Evolutionary conservation across 805 yeast species (phyloP), one percentile per base, ranked within the genome.

Genomic region (Teunomyces lycoperdinae): DNA sequence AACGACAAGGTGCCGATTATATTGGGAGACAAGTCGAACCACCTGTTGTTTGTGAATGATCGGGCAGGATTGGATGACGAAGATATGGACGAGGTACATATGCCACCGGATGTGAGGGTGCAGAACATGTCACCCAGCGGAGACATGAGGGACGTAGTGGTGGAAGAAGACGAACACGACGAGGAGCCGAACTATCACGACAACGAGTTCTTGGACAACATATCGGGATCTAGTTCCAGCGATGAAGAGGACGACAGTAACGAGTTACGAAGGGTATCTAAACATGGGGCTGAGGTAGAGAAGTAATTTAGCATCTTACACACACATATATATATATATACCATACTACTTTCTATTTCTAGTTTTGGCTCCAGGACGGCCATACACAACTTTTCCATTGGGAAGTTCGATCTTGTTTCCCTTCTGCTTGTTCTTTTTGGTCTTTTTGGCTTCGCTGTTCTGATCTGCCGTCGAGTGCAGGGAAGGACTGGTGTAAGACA

Each of bases 351-450:
- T 46, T 38, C 50, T 44, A 16, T 33, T 45, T 28, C 47, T 42
- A 26, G 52, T 13, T n/a, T 30, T 20, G 24, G 24, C 44, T 4
- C 34, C 28, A n/a, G 51, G 43, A 28, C 73, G 60, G 8, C 67
- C 65, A 46, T 70, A 71, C 13, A 80, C 71, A 9, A 79, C 79
- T 58, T 82, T 82, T 0, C 88, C 88, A 57, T 83, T 83, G 8
- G 85, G 85, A 50, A 83, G 67, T 43, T 72, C 79, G 40, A 69
- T 62, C 52, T 73, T 78, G 48, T 74, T 74, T 8, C 79, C 80
- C 44, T 61, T 64, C 20, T 58, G 67, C 14, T 55, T 58, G 44
- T 66, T 63, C 58, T 68, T 69, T 49, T 62, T 68, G 42, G 56
- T 59, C 51, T 66, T 66, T 36, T 56, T 47, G 31, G 54, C 46